Evolutionary conservation across 192 early-diverging fungal species (phyloP).

Genomic region (Chytriomyces sp.): DNA sequence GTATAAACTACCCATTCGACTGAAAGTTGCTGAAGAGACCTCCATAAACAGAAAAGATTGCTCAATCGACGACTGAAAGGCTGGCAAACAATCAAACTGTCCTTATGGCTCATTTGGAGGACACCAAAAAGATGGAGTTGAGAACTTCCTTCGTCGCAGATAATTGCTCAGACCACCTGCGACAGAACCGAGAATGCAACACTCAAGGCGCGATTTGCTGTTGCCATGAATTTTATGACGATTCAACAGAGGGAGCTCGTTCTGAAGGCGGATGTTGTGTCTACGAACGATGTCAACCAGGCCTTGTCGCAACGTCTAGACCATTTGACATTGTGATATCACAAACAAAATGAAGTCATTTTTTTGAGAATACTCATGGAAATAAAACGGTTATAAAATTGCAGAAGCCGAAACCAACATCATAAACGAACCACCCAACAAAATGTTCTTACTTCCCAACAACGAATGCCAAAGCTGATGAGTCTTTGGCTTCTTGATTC

Average conservation of each 20-base stretch:
- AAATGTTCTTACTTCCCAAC: constrained; percentile 10
- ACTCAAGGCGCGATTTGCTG: neutral
- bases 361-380: constrained; percentile 20
- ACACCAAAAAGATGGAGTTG: constrained; percentile 3
- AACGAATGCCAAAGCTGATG: constrained; percentile 25
- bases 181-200: neutral
- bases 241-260: neutral
- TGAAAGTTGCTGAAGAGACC: neutral
- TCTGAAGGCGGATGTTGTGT: neutral
- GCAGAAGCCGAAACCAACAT: neutral
- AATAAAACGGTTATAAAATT: neutral
- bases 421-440: neutral
- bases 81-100: constrained; percentile 8
- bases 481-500: neutral
- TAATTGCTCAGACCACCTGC: neutral
- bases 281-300: too few species aligned
- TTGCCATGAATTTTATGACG: neutral
- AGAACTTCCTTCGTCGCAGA: too few species aligned
- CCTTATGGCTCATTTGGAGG: neutral
- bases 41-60: constrained; percentile 6
- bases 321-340: too few species aligned
- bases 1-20: neutral
- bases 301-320: too few species aligned
- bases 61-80: constrained; percentile 9
- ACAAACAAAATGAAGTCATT: too few species aligned